Evolutionary conservation across 805 yeast species (phyloP), one percentile per base, ranked within the genome.

Genomic region (Metschnikowia kofuensis): DNA sequence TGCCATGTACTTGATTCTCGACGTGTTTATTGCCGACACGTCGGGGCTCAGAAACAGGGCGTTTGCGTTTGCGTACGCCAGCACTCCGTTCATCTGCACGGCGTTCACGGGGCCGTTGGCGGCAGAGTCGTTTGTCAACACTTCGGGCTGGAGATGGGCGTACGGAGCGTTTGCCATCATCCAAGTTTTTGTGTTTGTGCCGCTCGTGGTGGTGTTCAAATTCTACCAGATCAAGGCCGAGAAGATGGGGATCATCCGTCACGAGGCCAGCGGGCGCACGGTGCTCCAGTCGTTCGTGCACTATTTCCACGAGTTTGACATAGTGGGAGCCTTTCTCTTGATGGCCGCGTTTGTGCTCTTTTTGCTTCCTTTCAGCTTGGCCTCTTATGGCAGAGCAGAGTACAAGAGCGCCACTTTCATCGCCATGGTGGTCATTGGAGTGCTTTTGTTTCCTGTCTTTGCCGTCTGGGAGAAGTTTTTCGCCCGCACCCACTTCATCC

Each of bases 131-230:
- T 63, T 75, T 51, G 66, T 74, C 30, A 64, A 63, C 43, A 59
- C 60, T 35, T 65, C 72, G 32, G 66, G 67, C 27, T 64, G 68
- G 55, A 63, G 69, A 60, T 70, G 75, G 75, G 53, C 66, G 34
- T 67, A 67, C 45, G 69, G 68, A 31, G 45, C 40, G 7, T 42
- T 42, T 28, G 45, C 45, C 32, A 35, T 36, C 37, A 37, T 36
- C 13, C 34, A 29, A 37, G 36, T 39, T 6, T 29, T 43, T 37
- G 37, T 43, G 36, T 43, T 43, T 15, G 29, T 29, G 31, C 41
- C 46, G 7, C 41, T 37, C 37, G 41, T 26, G n/a, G 16, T 38
- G 29, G 41, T 43, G 27, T 37, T 43, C 37, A 37, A 43, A 37
- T 37, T 28, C 37, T 43, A 43, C 46, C 31, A 31, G 15, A 10